Conservation (phyloP, 257 asterid genomes). For the Scutellaria minor region DNA sequence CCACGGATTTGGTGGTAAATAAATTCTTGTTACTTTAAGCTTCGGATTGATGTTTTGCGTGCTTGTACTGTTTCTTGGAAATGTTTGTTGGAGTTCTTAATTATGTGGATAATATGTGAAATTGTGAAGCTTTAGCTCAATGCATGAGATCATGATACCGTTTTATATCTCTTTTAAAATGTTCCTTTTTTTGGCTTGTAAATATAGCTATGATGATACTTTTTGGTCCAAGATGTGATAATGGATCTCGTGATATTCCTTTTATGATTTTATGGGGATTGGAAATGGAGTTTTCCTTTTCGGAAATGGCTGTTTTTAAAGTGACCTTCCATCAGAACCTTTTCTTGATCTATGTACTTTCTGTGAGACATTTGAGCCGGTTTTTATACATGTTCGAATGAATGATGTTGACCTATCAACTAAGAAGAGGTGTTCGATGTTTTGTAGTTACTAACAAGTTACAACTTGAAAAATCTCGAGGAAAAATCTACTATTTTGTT, state of each 20-base stretch:
- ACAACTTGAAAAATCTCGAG: background rate
- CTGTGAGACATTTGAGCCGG: too few species aligned
- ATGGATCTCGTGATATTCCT: background rate
- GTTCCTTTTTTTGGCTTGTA: constrained; percentile 4
- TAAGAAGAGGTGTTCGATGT: constrained; percentile 6
- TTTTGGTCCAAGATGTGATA: background rate
- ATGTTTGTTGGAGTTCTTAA: constrained; percentile 8
- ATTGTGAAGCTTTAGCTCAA: background rate
- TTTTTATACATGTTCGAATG: background rate
- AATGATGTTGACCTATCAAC: background rate
- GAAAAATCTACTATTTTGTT: background rate
- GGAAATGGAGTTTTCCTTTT: background rate
- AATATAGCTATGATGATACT: background rate
- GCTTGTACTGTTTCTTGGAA: background rate
- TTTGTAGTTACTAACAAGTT: background rate
- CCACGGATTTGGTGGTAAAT: constrained; percentile 51
- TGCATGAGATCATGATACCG: background rate
- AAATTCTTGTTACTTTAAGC: background rate
- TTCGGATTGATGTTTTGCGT: background rate
- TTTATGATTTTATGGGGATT: background rate
- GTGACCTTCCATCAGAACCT: background rate
- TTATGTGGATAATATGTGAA: background rate
- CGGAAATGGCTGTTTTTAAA: background rate
- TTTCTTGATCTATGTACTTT: background rate
- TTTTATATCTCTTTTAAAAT: background rate